These are phyloP conservation scores for Tetraselmis chui DNA, from an alignment of 139 green algal genomes.

Conservation along the genomic window DNA sequence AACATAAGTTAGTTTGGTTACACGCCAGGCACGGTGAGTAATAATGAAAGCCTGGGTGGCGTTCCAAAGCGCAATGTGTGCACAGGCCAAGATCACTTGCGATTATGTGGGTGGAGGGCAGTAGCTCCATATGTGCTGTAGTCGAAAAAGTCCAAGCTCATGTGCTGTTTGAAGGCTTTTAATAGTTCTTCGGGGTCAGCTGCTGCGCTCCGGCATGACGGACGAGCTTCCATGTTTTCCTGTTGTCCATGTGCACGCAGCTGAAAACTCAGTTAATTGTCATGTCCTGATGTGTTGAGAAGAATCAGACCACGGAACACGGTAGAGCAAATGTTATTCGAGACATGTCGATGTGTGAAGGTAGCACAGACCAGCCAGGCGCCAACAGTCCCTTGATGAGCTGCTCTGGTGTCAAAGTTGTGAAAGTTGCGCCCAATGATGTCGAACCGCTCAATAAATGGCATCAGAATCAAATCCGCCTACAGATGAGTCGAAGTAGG, in stretches of 20 bases:
- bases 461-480: conserved; percentile 28
- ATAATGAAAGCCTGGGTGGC: too few relatives aligned
- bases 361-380: conserved; percentile 14
- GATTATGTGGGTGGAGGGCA: conserved; percentile 45
- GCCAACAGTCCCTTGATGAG: conserved; percentile 7
- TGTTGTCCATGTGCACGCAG: too few relatives aligned
- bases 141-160: conserved; percentile 60
- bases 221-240: conserved; percentile 24
- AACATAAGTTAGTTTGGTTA: too few relatives aligned
- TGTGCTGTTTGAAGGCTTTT: conserved; percentile 31
- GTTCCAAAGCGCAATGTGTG: too few relatives aligned
- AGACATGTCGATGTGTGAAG: too few relatives aligned
- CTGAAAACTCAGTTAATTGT: too few relatives aligned
- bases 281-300: too few relatives aligned
- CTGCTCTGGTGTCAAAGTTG: conserved; percentile 11
- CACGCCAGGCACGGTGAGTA: too few relatives aligned
- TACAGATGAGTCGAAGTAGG: conserved; percentile 23
- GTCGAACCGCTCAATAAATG: conserved; percentile 33
- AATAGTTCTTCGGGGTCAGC: conserved; percentile 27
- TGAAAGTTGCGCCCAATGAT: conserved; percentile 13
- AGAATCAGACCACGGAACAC: too few relatives aligned
- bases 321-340: too few relatives aligned
- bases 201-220: conserved; percentile 17
- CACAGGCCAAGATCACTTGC: too few relatives aligned
- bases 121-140: conserved; percentile 31